Percentiles rank a stretch among this genome's conserved stretches.
phyloP scores from a whole-genome alignment of 2,329 filamentous ascomycete species.

The Apiospora koreana region DNA sequence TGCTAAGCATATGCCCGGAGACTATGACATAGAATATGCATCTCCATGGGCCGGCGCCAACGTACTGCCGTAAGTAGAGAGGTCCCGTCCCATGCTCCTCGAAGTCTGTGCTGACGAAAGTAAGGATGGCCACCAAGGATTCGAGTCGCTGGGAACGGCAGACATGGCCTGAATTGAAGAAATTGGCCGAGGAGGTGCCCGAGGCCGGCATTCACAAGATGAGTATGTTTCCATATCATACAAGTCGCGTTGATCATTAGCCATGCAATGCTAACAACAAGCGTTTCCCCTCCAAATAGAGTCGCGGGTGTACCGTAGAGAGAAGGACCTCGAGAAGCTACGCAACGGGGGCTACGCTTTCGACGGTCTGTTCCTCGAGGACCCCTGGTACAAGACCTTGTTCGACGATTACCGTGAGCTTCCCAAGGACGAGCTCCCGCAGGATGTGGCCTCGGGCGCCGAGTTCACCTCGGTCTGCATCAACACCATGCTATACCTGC shows the following conservation, averaged over 20 bases:
- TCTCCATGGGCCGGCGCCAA: constrained; percentile 48
- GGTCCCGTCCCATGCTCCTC: constrained; percentile 2
- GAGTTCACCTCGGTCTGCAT: constrained; percentile 86
- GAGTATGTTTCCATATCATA: constrained; percentile 21
- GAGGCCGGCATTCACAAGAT: constrained; percentile 35
- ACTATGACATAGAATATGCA: constrained; percentile 88
- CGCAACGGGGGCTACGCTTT: constrained; percentile 53
- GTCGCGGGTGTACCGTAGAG: constrained; percentile 52
- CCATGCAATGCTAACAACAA: background rate
- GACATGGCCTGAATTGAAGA: constrained; percentile 31
- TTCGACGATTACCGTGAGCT: constrained; percentile 72
- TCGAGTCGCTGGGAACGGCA: constrained; percentile 32
- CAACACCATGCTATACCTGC: constrained; percentile 85
- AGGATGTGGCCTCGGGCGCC: constrained; percentile 70
- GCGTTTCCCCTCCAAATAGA: constrained; percentile 34
- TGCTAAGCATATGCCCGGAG: constrained; percentile 89
- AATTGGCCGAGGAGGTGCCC: constrained; percentile 32
- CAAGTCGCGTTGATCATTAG: background rate
- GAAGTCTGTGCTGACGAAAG: background rate
- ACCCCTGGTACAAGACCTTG: constrained; percentile 74
- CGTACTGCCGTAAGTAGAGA: constrained; percentile 30
- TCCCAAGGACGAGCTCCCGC: constrained; percentile 56
- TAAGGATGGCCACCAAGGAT: constrained; percentile 29
- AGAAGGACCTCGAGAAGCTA: constrained; percentile 56
- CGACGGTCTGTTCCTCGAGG: constrained; percentile 63